Evolutionary conservation across 2,329 filamentous ascomycete species (phyloP).

Genomic region (Fusarium graminum): DNA sequence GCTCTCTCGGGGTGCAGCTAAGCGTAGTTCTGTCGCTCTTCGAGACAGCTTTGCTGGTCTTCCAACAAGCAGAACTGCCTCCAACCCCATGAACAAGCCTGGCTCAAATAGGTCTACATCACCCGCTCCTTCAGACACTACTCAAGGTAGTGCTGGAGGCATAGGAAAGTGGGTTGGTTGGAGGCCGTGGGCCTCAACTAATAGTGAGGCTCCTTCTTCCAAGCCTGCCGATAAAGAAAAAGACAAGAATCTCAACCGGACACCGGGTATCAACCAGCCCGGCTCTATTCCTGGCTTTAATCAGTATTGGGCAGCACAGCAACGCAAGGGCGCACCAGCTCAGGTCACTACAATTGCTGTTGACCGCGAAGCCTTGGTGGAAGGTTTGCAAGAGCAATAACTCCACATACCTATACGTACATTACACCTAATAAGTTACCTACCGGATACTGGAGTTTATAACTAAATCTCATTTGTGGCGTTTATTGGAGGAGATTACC

Average conservation of each 20-base stretch:
- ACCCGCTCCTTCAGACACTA: conserved; percentile 42
- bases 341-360: conserved; percentile 69
- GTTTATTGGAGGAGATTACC: conserved; percentile 40
- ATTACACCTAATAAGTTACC: conserved; percentile 27
- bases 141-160: conserved; percentile 45
- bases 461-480: conserved; percentile 42
- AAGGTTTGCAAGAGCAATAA: conserved; percentile 62
- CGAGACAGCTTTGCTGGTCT: conserved; percentile 66
- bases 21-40: conserved; percentile 67
- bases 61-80: conserved; percentile 52
- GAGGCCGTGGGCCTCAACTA: conserved; percentile 60
- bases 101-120: conserved; percentile 43
- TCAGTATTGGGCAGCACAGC: conserved; percentile 65
- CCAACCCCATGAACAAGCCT: conserved; percentile 50
- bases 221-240: conserved; percentile 49
- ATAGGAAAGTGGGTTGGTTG: conserved; percentile 63
- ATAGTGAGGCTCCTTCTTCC: conserved; percentile 21
- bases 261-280: conserved; percentile 82
- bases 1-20: conserved; percentile 61
- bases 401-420: conserved; percentile 4
- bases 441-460: conserved; percentile 40
- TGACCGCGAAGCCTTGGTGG: conserved; percentile 71
- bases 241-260: conserved; percentile 60
- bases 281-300: conserved; percentile 80
- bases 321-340: conserved; percentile 65